Percentiles rank a stretch among this genome's conserved stretches.
phyloP scores from a whole-genome alignment of 2,329 filamentous ascomycete genomes.

The Torrubiella hemipterigena region DNA sequence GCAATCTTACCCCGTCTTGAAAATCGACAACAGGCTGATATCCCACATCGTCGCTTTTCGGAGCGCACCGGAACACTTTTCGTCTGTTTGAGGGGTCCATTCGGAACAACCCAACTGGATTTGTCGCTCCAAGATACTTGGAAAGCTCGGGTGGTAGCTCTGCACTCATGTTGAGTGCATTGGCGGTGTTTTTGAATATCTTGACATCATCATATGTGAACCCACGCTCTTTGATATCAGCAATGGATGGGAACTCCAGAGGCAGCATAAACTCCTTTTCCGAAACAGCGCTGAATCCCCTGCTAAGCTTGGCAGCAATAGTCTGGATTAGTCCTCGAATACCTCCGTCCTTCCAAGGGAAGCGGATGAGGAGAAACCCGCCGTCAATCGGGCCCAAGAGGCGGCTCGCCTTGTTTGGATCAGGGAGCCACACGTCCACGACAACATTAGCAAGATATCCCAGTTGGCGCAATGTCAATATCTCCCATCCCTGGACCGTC shows the following conservation, averaged over 20 bases:
- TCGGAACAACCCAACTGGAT: constrained; percentile 56
- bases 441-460: constrained; percentile 60
- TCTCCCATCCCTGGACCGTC: constrained; percentile 43
- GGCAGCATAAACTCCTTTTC: constrained; percentile 57
- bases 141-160: constrained; percentile 52
- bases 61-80: constrained; percentile 48
- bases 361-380: constrained; percentile 53
- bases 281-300: constrained; percentile 35
- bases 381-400: constrained; percentile 38
- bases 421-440: constrained; percentile 58
- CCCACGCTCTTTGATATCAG: constrained; percentile 43
- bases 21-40: constrained; percentile 57
- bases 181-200: constrained; percentile 50
- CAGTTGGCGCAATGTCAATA: constrained; percentile 58
- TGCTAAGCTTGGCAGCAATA: constrained; percentile 36
- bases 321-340: constrained; percentile 32
- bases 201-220: constrained; percentile 50
- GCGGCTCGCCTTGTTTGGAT: constrained; percentile 40
- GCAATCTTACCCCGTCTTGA: constrained; percentile 50
- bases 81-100: constrained; percentile 46
- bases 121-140: constrained; percentile 54
- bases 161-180: constrained; percentile 42
- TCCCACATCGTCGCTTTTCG: constrained; percentile 42
- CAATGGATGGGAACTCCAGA: constrained; percentile 44
- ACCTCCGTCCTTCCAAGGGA: constrained; percentile 46